Conservation (phyloP, 208 protist species). For the Leishmania braziliensis region DNA sequence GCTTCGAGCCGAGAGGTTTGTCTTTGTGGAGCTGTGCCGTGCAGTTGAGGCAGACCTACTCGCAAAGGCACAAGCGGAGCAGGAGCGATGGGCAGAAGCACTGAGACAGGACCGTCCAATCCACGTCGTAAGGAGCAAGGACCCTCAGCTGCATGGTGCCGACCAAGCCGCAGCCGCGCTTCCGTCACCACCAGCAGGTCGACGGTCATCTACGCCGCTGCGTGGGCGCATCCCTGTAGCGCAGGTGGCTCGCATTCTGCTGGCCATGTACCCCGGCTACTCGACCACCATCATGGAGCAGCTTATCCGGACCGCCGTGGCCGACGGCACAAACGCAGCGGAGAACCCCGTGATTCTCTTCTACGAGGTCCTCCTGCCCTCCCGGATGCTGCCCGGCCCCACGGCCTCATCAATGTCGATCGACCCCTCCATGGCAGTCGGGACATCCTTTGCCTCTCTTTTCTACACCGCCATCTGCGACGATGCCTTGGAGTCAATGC, state of each 20-base stretch:
- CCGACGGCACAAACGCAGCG: constrained; percentile 41
- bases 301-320: constrained; percentile 50
- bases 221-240: constrained; percentile 58
- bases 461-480: constrained; percentile 69
- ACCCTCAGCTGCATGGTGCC: not conserved
- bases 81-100: not conserved
- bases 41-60: constrained; percentile 36
- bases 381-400: constrained; percentile 46
- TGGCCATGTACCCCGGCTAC: constrained; percentile 78
- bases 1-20: constrained; percentile 43
- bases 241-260: constrained; percentile 56
- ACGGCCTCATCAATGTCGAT: constrained; percentile 27
- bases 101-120: not conserved
- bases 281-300: constrained; percentile 40
- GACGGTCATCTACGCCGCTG: not conserved
- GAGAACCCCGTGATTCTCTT: constrained; percentile 49
- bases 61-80: constrained; percentile 1
- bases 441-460: constrained; percentile 39
- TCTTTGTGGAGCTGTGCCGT: constrained; percentile 60
- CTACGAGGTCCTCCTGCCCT: constrained; percentile 70
- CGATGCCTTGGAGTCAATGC: constrained; percentile 67
- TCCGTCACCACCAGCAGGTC: not conserved
- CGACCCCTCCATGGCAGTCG: constrained; percentile 20
- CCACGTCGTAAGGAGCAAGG: no score
- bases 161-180: not conserved